phyloP scores from a whole-genome alignment of 805 yeast species.

The Ogataea wickerhamii region DNA sequence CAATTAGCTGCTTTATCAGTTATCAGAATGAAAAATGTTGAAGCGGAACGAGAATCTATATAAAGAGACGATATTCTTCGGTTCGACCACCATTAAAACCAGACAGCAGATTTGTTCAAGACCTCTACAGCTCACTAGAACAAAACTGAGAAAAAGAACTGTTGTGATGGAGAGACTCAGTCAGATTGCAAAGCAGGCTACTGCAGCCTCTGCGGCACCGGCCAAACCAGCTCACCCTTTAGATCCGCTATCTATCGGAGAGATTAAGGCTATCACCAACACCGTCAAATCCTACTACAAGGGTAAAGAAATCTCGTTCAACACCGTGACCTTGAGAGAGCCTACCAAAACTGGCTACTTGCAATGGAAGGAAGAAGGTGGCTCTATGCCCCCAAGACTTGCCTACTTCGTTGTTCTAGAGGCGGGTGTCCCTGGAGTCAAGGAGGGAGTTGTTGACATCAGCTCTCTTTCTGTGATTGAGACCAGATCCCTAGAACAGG shows the following conservation, averaged over 20 bases:
- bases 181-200: conserved; percentile 60
- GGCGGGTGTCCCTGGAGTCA: conserved; percentile 55
- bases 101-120: too few species aligned
- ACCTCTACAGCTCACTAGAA: too few species aligned
- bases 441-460: conserved; percentile 68
- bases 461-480: conserved; percentile 44
- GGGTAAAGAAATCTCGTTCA: conserved; percentile 49
- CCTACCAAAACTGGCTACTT: conserved; percentile 63
- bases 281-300: conserved; percentile 47
- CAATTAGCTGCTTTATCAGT: background rate
- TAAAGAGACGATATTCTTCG: too few species aligned
- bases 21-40: conserved; percentile 1
- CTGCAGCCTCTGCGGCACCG: conserved; percentile 52
- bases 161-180: conserved; percentile 57
- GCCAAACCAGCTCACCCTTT: conserved; percentile 60
- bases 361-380: conserved; percentile 60
- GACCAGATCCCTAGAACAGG: conserved; percentile 50
- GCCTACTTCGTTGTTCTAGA: conserved; percentile 64
- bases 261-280: conserved; percentile 55
- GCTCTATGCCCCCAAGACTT: conserved; percentile 63
- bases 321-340: conserved; percentile 67
- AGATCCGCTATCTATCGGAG: conserved; percentile 65
- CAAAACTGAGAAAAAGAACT: too few species aligned
- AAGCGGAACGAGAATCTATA: background rate
- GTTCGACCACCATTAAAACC: too few species aligned